A percentile compares a stretch with the other conserved stretches of the same genome.
Evolutionary conservation across 768 basidiomycete genomes (phyloP).

Genomic region (Arthromyces matolae): DNA sequence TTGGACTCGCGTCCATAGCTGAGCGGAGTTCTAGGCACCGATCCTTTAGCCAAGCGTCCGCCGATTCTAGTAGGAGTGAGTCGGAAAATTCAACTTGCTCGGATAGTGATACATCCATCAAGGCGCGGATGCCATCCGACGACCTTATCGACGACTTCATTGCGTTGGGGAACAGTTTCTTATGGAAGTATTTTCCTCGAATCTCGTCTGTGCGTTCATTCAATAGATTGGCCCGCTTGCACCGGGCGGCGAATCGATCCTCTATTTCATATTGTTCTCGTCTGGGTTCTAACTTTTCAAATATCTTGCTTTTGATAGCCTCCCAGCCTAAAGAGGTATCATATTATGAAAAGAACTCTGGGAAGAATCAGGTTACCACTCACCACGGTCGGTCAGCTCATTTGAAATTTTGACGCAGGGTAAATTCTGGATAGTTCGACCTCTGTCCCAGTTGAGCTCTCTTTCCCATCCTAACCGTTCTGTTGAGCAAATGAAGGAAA

Average conservation of each 20-base stretch:
- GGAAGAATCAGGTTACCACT: neutral
- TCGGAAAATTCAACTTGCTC: neutral
- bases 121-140: neutral
- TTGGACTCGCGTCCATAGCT: neutral
- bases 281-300: neutral
- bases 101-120: neutral
- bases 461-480: neutral
- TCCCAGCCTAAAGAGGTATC: neutral
- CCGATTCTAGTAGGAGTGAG: neutral
- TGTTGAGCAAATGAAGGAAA: neutral
- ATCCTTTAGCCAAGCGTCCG: neutral
- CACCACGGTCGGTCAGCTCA: constrained; percentile 5
- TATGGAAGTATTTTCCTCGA: no score
- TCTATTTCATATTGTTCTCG: no score
- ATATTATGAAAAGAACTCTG: neutral
- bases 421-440: neutral
- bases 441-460: neutral
- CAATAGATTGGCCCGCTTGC: no score
- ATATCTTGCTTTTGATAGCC: neutral
- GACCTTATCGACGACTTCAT: no score
- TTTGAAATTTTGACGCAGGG: neutral
- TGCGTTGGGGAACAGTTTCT: neutral
- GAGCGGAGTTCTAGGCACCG: neutral
- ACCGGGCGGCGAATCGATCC: no score
- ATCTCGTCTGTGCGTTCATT: no score